Percentiles rank a stretch among this genome's conserved stretches.
phyloP scores from a whole-genome alignment of 305 asterid genomes.

The Withania somnifera region DNA sequence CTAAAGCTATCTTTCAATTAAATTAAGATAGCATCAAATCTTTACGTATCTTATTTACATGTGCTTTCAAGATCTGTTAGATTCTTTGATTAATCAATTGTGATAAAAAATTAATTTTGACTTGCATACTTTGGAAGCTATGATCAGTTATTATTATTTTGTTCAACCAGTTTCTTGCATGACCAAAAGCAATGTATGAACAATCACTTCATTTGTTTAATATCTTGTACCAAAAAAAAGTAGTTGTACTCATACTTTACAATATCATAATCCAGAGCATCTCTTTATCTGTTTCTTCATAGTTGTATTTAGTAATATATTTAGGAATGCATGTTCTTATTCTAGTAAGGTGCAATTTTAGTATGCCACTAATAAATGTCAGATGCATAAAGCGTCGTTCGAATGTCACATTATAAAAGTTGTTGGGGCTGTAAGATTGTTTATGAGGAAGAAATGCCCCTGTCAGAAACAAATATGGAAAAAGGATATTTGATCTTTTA shows the following conservation, averaged over 20 bases:
- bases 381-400: background rate
- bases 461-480: background rate
- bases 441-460: background rate
- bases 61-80: conserved; percentile 15
- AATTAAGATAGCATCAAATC: conserved; percentile 16
- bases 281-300: background rate
- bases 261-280: conserved; percentile 1
- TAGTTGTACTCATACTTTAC: conserved; percentile 4
- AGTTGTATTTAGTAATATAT: background rate
- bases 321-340: background rate
- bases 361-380: background rate
- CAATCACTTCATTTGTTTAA: conserved; percentile 21
- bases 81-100: background rate
- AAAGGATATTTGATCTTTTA: background rate
- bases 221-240: background rate
- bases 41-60: background rate
- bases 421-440: background rate
- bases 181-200: conserved; percentile 27
- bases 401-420: background rate
- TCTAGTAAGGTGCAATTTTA: background rate
- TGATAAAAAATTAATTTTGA: background rate
- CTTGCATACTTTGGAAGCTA: conserved; percentile 2
- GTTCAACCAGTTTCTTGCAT: conserved; percentile 5
- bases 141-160: conserved; percentile 14
- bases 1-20: background rate